phyloP scores from a whole-genome alignment of 2,329 filamentous ascomycete genomes.

The Colletotrichum echinochloae region DNA sequence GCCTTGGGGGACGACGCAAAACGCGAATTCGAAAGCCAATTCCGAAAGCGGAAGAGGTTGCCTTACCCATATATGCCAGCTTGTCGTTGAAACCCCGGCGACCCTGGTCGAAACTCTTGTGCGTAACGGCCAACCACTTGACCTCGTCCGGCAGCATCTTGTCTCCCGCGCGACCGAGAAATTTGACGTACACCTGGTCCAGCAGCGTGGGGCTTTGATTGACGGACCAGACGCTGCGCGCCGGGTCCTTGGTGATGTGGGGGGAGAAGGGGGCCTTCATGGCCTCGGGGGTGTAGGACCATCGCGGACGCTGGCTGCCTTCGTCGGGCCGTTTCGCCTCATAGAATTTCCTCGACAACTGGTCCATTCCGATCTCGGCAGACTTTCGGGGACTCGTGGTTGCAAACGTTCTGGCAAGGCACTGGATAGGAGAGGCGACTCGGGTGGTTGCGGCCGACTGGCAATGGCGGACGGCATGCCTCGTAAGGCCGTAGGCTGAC shows the following conservation, averaged over 20 bases:
- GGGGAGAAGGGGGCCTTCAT: conserved; percentile 78
- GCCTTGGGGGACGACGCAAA: background rate
- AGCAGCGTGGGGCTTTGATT: conserved; percentile 81
- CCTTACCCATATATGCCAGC: conserved; percentile 85
- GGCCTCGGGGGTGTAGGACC: conserved; percentile 75
- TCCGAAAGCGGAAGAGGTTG: background rate
- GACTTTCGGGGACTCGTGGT: conserved; percentile 22
- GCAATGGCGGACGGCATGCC: conserved; percentile 40
- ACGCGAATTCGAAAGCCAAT: conserved; percentile 16
- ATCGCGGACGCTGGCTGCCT: conserved; percentile 63
- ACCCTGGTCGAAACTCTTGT: conserved; percentile 98
- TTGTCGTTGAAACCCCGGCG: conserved; percentile 94
- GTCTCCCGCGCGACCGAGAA: conserved; percentile 80
- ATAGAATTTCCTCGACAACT: conserved; percentile 26
- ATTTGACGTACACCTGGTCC: conserved; percentile 80
- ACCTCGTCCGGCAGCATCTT: conserved; percentile 86
- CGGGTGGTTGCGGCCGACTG: conserved; percentile 19
- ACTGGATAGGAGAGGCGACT: conserved; percentile 29
- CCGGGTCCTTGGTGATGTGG: conserved; percentile 66
- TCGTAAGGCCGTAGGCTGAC: conserved; percentile 38
- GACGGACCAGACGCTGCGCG: conserved; percentile 70
- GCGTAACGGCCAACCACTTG: conserved; percentile 96
- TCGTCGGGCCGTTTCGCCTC: conserved; percentile 34
- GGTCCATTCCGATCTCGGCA: conserved; percentile 29
- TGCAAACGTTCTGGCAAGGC: conserved; percentile 34